Evolutionary conservation across 192 early-diverging fungal genomes (phyloP).

Genomic region (Funneliformis geosporum): DNA sequence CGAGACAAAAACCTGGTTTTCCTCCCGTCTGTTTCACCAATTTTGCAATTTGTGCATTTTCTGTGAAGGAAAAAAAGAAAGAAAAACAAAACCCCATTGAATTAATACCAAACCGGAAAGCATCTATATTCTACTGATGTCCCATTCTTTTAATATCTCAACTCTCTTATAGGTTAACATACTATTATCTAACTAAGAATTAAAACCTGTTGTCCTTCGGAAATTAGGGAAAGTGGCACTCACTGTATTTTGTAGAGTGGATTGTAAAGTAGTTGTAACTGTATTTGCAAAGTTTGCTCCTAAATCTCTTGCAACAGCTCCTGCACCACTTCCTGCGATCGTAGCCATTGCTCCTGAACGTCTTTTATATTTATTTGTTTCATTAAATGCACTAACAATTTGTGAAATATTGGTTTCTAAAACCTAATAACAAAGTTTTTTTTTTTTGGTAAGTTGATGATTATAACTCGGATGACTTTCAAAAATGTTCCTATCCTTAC

Average conservation of each 20-base stretch:
- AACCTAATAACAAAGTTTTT: conserved; percentile 49
- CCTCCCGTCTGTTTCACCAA: too few relatives aligned
- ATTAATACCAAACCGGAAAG: too few relatives aligned
- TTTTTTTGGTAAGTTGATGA: neutral
- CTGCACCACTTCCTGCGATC: conserved; percentile 26
- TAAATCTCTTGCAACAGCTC: conserved; percentile 28
- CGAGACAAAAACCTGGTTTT: too few relatives aligned
- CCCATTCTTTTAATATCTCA: neutral
- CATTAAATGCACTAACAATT: conserved; percentile 69
- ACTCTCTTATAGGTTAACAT: neutral
- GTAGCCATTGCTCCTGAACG: conserved; percentile 32
- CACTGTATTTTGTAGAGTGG: conserved; percentile 19
- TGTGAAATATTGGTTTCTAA: conserved; percentile 78
- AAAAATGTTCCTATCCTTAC: conserved; percentile 42
- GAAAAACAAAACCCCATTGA: too few relatives aligned
- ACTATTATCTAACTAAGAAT: neutral
- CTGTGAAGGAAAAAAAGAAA: too few relatives aligned
- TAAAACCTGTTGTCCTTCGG: conserved; percentile 10
- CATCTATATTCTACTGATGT: too few relatives aligned
- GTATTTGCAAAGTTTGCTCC: conserved; percentile 28
- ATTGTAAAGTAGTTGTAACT: conserved; percentile 8
- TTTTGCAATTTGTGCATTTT: too few relatives aligned
- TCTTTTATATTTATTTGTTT: conserved; percentile 57
- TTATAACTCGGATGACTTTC: too few relatives aligned
- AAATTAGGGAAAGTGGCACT: conserved; percentile 12